Percentiles rank a stretch among this genome's conserved stretches.
Conservation (phyloP, 257 asterid genomes). For the Eucommia ulmoides region DNA sequence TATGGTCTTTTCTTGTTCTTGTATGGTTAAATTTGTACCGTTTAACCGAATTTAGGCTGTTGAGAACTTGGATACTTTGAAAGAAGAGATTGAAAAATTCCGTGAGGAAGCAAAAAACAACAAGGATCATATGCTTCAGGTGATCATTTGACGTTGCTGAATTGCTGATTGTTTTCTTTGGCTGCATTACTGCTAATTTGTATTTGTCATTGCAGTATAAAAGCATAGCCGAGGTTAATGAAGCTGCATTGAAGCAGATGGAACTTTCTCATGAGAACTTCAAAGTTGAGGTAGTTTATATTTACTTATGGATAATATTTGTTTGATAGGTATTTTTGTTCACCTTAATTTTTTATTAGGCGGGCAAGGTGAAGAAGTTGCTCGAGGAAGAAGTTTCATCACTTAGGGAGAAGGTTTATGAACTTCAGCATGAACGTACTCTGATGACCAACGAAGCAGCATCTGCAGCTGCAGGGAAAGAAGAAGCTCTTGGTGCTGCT, state of each 20-base stretch:
- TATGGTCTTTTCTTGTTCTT: too few relatives aligned
- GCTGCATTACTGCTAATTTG: neutral
- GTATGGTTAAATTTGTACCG: too few relatives aligned
- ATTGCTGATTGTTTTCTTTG: neutral
- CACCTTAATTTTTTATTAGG: conserved; percentile 23
- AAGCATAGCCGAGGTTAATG: conserved; percentile 75
- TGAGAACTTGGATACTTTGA: conserved; percentile 22
- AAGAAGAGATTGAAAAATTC: conserved; percentile 49
- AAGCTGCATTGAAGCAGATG: conserved; percentile 68
- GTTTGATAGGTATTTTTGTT: conserved; percentile 1
- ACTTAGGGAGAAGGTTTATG: conserved; percentile 37
- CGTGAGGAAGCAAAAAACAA: conserved; percentile 54
- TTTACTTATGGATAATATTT: conserved; percentile 1
- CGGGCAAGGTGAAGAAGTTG: conserved; percentile 44
- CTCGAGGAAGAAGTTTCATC: conserved; percentile 50
- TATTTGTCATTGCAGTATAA: conserved; percentile 47
- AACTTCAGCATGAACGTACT: conserved; percentile 51
- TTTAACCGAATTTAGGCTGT: conserved; percentile 28
- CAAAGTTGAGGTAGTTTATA: conserved; percentile 42
- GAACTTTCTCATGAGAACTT: conserved; percentile 51
- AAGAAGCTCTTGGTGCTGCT: conserved; percentile 63
- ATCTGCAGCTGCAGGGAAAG: conserved; percentile 58
- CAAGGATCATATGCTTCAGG: conserved; percentile 88
- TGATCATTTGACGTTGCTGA: conserved; percentile 3
- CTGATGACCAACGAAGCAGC: conserved; percentile 53